These are phyloP conservation scores for Globisporangium mamillatum DNA, from an alignment of 352 stramenopile species.

Conservation along the genomic window DNA sequence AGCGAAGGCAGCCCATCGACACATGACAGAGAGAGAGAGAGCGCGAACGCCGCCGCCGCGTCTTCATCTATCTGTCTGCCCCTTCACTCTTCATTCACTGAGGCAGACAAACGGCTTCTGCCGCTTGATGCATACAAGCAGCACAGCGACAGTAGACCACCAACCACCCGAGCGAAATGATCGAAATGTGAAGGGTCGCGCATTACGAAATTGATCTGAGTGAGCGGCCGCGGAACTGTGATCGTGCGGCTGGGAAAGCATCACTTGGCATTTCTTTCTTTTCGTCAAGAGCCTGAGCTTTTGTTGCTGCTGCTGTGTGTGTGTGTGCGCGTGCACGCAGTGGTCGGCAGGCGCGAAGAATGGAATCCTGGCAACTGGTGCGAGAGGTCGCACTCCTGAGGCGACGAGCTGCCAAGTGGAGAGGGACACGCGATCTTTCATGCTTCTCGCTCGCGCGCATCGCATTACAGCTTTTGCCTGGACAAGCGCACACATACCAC, in stretches of 20 bases:
- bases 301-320: background rate
- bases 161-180: too few relatives aligned
- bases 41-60: too few relatives aligned
- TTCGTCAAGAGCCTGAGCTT: too few relatives aligned
- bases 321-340: background rate
- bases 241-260: background rate
- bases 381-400: constrained; percentile 5
- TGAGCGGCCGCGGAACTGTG: background rate
- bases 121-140: too few relatives aligned
- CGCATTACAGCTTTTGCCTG: constrained; percentile 7
- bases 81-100: too few relatives aligned
- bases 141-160: too few relatives aligned
- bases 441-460: background rate
- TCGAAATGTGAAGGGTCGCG: background rate
- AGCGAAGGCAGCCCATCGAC: too few relatives aligned
- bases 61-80: too few relatives aligned
- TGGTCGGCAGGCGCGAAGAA: background rate
- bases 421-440: background rate
- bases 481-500: background rate
- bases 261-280: background rate
- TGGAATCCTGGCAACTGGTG: background rate
- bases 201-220: background rate
- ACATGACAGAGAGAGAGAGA: too few relatives aligned
- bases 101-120: too few relatives aligned
- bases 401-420: background rate